Conservation (phyloP, 345 rosid species). For the Pelargonium nanum region DNA sequence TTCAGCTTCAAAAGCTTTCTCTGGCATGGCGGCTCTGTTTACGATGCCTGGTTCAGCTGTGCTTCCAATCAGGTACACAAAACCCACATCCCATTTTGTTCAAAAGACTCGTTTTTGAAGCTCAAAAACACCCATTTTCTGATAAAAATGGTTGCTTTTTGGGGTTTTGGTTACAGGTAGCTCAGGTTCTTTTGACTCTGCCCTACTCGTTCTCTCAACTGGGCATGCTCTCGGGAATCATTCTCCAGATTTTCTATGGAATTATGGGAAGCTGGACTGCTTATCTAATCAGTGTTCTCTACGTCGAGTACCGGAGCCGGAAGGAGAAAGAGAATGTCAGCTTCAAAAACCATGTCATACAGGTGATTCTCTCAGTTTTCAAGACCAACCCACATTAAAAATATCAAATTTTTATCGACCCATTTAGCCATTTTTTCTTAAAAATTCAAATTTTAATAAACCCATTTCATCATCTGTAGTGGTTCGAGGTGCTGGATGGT, state of each 20-base stretch:
- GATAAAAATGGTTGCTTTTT: not conserved
- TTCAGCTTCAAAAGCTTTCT: constrained; percentile 42
- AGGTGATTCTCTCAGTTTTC: constrained; percentile 30
- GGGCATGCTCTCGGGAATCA: constrained; percentile 77
- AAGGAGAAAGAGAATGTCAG: constrained; percentile 68
- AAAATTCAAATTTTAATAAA: not conserved
- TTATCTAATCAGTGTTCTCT: constrained; percentile 70
- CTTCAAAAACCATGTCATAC: constrained; percentile 90
- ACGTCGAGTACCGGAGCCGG: constrained; percentile 65
- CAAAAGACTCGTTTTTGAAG: not conserved
- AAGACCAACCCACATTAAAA: constrained; percentile 6
- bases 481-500: constrained; percentile 89
- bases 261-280: constrained; percentile 85
- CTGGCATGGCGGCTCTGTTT: constrained; percentile 84
- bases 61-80: constrained; percentile 62
- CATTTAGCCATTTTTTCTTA: not conserved
- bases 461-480: constrained; percentile 22
- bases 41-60: constrained; percentile 92
- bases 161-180: constrained; percentile 53
- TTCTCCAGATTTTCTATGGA: constrained; percentile 71
- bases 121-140: not conserved
- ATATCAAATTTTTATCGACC: not conserved
- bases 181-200: constrained; percentile 71
- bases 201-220: constrained; percentile 89
- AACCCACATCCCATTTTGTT: not conserved